Evolutionary conservation across 164 flowering plant genomes (phyloP).

Genomic region (Magnolia sinica): DNA sequence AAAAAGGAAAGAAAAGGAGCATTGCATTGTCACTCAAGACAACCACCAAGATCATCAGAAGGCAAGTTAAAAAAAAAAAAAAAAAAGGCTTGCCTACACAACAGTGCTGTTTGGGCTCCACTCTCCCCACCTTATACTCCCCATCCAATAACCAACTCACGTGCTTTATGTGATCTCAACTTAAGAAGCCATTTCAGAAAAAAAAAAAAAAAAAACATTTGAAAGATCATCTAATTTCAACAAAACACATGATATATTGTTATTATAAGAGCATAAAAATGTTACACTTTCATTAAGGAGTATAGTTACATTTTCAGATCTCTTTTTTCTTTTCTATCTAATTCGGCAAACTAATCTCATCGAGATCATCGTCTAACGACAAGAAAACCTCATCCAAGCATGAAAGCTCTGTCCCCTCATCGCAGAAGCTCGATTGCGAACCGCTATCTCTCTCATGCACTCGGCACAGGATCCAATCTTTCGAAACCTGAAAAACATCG

Average conservation of each 20-base stretch:
- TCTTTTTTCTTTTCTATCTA: conserved; percentile 11
- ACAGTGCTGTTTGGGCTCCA: conserved; percentile 53
- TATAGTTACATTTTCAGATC: neutral
- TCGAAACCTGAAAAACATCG: conserved; percentile 36
- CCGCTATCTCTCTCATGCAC: conserved; percentile 43
- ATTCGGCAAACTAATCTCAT: conserved; percentile 68
- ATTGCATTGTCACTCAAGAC: conserved; percentile 36
- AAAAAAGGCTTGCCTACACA: conserved; percentile 4
- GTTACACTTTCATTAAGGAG: conserved; percentile 6
- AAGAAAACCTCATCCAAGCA: conserved; percentile 82
- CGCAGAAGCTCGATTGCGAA: conserved; percentile 23
- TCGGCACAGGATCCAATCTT: conserved; percentile 67
- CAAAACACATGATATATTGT: neutral
- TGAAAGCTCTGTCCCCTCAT: conserved; percentile 58
- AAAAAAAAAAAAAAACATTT: neutral
- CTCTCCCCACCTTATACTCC: conserved; percentile 17
- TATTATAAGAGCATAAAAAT: neutral
- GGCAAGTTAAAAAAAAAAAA: neutral
- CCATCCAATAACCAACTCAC: conserved; percentile 22
- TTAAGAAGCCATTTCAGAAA: neutral
- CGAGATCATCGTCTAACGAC: conserved; percentile 78
- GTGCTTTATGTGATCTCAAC: conserved; percentile 18
- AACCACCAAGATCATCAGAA: conserved; percentile 26
- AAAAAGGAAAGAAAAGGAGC: conserved; percentile 15
- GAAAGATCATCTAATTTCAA: neutral